These are phyloP conservation scores for Colletotrichum tofieldiae DNA, from an alignment of 2,329 filamentous ascomycete genomes.

Conservation along the genomic window DNA sequence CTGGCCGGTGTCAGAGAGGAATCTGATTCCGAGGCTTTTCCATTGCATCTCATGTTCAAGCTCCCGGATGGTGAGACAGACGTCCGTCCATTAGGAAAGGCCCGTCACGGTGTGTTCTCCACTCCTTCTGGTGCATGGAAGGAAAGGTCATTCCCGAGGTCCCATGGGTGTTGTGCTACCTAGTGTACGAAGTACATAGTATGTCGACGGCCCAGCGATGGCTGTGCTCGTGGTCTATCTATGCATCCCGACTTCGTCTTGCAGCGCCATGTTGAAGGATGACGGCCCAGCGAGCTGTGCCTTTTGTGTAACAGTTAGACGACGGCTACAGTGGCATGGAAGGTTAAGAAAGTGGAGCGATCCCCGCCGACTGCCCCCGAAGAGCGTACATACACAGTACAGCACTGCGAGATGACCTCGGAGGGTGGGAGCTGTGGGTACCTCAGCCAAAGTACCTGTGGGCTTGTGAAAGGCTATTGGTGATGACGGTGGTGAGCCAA, in stretches of 20 bases:
- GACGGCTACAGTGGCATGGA: not conserved
- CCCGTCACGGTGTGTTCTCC: slow-evolving; percentile 20
- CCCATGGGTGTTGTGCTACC: not conserved
- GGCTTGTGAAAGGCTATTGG: not conserved
- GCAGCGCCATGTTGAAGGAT: not conserved
- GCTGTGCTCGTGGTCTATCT: not conserved
- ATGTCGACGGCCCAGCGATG: not conserved
- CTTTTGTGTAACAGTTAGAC: not conserved
- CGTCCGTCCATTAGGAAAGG: not conserved
- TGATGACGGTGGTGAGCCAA: not conserved
- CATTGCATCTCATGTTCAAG: slow-evolving; percentile 27
- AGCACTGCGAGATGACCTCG: not conserved
- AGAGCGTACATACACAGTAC: not conserved
- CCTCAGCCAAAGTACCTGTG: slow-evolving; percentile 1
- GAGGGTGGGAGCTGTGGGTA: not conserved
- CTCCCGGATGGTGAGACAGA: slow-evolving; percentile 41
- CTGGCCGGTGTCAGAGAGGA: not conserved
- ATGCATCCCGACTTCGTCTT: not conserved
- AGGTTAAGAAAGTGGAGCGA: not conserved
- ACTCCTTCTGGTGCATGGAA: slow-evolving; percentile 14
- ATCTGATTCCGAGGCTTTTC: slow-evolving; percentile 17
- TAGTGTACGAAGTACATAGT: too few species aligned
- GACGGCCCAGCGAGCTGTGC: not conserved
- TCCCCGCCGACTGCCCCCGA: not conserved
- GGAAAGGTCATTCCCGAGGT: not conserved